Percentiles rank a stretch among this genome's conserved stretches.
Conservation (phyloP, 2,329 filamentous ascomycete genomes). For the Davidsoniella neocaledoniae region DNA sequence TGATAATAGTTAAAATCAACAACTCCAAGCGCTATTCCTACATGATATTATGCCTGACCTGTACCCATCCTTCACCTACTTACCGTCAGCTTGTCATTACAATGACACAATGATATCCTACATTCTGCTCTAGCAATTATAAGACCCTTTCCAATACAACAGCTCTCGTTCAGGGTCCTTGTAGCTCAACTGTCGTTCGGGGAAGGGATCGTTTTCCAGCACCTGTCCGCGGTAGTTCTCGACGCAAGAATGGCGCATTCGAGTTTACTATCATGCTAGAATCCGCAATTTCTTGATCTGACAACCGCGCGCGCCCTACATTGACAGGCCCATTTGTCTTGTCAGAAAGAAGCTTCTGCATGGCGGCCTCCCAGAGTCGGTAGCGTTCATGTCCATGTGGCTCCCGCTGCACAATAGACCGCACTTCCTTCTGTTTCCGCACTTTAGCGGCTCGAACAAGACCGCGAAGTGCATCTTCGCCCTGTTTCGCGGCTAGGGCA, state of each 20-base stretch:
- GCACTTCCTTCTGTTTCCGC: conserved; percentile 47
- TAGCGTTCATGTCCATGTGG: conserved; percentile 36
- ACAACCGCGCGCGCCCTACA: conserved; percentile 5
- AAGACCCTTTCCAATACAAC: neutral
- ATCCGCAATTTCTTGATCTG: conserved; percentile 35
- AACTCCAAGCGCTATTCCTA: too few species aligned
- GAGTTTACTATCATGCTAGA: conserved; percentile 47
- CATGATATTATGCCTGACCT: too few species aligned
- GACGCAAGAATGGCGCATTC: conserved; percentile 5
- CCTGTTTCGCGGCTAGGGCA: conserved; percentile 41
- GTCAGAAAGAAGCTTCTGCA: conserved; percentile 36
- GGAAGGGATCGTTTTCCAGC: conserved; percentile 9
- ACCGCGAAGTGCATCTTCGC: conserved; percentile 42
- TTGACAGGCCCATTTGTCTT: conserved; percentile 9
- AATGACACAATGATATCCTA: too few species aligned
- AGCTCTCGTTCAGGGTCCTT: conserved; percentile 1
- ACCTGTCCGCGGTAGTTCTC: conserved; percentile 9
- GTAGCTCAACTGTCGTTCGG: conserved; percentile 7
- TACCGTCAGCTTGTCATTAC: too few species aligned
- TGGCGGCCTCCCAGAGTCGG: conserved; percentile 42
- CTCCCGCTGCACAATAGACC: conserved; percentile 36
- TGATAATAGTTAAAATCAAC: too few species aligned
- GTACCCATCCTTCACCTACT: too few species aligned
- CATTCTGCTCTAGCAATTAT: too few species aligned
- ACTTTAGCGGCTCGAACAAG: conserved; percentile 46